Base-by-base conservation (phyloP, 2,329 filamentous ascomycete species). In the Diaporthe helianthi region DNA sequence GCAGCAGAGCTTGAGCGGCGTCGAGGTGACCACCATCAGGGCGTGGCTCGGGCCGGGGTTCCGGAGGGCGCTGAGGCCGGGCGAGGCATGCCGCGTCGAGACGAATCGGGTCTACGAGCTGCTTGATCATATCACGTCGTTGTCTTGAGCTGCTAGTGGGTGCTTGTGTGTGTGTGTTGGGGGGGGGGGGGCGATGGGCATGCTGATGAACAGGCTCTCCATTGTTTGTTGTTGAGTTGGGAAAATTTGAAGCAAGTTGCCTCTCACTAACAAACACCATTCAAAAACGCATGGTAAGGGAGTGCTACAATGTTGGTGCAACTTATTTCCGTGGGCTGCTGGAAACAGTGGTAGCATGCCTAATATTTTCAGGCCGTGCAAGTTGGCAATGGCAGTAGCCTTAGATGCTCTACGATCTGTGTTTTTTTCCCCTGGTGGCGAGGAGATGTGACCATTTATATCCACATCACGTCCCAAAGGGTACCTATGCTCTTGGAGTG, bases 1-100 rank as follows among this genome's bases (percentile, higher is more conserved):
- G 44, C 73, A 79, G 69, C 75, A 77, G 51, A 79, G 79, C 61
- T 75, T 74, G 69, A 73, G 73, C 44, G 75, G 75, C 10, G 58
- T 78, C 22, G 75, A 72, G 54, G 60, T 69, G 33, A 64, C 60
- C 8, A 53, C 64, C 13, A 64, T 71, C 55, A 54, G 47, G 31
- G 63, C 69, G 4, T 71, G 67, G 55, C 69, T 72, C 2, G 53
- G 61, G 0, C 64, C 71, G 3, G 71, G 71, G n/a, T 72, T 72
- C 38, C 65, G 71, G 29, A 31, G 46, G 44, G 60, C 68, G 17
- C 44, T 55, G 36, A 36, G 38, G 41, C 55, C 60, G 4, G 69
- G 69, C 12, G 69, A 64, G 46, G 67, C 63, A 4, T 72, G 71
- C 26, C 64, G 71, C 7, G 71, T 72, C 31, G 69, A 72, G 41